Percentiles rank a stretch among this genome's conserved stretches.
phyloP scores from a whole-genome alignment of 2,329 filamentous ascomycete genomes.

The Verruconis gallopava region DNA sequence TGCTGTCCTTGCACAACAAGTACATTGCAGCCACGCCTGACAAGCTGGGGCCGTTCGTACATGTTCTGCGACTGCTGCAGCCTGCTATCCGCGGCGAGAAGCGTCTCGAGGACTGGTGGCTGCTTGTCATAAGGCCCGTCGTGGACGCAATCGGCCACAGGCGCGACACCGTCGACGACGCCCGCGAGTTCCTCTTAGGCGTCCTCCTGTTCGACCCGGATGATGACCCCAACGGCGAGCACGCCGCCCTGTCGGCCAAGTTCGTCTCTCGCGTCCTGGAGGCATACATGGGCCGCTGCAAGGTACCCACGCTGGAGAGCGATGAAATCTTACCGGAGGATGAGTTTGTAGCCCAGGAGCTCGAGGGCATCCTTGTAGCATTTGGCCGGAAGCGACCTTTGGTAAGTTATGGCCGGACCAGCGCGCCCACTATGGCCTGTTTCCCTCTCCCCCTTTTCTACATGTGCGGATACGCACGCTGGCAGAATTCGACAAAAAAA shows the following conservation, averaged over 20 bases:
- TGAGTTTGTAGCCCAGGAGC: slow-evolving; percentile 34
- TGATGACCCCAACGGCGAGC: slow-evolving; percentile 36
- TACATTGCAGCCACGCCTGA: slow-evolving; percentile 44
- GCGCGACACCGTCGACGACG: slow-evolving; percentile 50
- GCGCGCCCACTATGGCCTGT: no score
- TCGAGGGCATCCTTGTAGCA: slow-evolving; percentile 38
- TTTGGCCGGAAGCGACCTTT: slow-evolving; percentile 58
- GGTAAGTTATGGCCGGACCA: slow-evolving; percentile 20
- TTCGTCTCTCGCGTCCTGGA: slow-evolving; percentile 42
- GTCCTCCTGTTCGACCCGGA: slow-evolving; percentile 51
- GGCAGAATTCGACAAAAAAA: no score
- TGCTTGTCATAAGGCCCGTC: slow-evolving; percentile 45
- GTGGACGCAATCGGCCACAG: slow-evolving; percentile 46
- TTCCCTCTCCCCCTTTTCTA: no score
- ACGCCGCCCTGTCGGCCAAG: slow-evolving; percentile 30
- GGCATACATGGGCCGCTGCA: slow-evolving; percentile 30
- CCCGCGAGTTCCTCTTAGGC: slow-evolving; percentile 49
- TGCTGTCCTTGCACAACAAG: slow-evolving; percentile 53
- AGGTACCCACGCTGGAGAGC: slow-evolving; percentile 23
- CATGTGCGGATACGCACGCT: no score
- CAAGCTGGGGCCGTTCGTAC: slow-evolving; percentile 55
- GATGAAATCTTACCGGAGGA: slow-evolving; percentile 30
- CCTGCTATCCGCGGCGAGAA: slow-evolving; percentile 50
- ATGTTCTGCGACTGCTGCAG: slow-evolving; percentile 50
- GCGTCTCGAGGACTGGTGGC: slow-evolving; percentile 60